Conservation (phyloP, 371 early-diverging fungal species). For the Cokeromyces recurvatus region DNA sequence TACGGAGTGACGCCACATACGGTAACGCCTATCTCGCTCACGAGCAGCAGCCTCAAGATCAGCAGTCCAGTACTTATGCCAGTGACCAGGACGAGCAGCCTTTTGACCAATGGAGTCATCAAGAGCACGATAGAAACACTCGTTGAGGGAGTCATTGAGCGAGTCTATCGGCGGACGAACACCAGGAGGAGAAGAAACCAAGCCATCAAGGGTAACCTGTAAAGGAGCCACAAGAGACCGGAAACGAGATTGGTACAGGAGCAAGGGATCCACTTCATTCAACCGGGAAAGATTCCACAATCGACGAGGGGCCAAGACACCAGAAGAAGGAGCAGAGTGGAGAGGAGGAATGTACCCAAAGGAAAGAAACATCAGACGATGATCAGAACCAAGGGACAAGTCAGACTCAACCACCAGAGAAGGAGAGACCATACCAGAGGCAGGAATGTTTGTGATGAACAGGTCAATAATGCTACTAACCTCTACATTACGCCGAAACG, state of each 20-base stretch:
- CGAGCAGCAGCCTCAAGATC: conserved; percentile 3
- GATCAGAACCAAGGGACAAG: conserved; percentile 10
- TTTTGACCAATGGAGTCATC: conserved; percentile 2
- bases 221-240: not conserved
- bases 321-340: too few species aligned
- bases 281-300: conserved; percentile 11
- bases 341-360: not conserved
- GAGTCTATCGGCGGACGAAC: conserved; percentile 2
- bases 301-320: not conserved
- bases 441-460: conserved; percentile 1
- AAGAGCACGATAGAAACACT: conserved; percentile 3
- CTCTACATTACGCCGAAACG: not conserved
- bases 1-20: conserved; percentile 1
- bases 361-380: conserved; percentile 1
- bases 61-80: conserved; percentile 11
- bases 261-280: not conserved
- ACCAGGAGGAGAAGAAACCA: not conserved
- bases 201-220: not conserved
- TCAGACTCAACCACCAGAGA: not conserved
- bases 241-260: not conserved
- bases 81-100: conserved; percentile 1
- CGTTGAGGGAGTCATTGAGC: conserved; percentile 3
- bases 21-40: conserved; percentile 1
- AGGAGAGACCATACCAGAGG: not conserved
- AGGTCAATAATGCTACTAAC: conserved; percentile 8